Conservation (phyloP, 129 eudicot species). For the Tagetes erecta region DNA sequence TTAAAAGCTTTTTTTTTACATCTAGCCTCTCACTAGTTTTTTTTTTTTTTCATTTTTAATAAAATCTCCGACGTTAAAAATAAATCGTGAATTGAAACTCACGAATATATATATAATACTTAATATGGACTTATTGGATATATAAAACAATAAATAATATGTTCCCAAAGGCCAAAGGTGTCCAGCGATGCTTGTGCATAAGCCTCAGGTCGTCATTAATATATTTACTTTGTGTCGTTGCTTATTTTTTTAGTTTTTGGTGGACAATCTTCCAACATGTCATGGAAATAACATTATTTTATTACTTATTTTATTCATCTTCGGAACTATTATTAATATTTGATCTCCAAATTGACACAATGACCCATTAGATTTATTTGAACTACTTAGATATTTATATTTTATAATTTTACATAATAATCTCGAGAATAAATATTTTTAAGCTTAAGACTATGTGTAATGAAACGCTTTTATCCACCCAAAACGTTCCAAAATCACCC, state of each 20-base stretch:
- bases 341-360: conserved; percentile 3
- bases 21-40: no score
- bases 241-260: conserved; percentile 4
- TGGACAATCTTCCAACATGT: conserved; percentile 35
- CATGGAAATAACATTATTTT: not conserved
- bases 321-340: not conserved
- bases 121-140: conserved; percentile 15
- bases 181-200: conserved; percentile 39
- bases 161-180: conserved; percentile 38
- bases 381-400: not conserved
- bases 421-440: not conserved
- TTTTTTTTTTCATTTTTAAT: no score
- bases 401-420: not conserved
- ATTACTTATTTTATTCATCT: not conserved
- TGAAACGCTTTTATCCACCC: no score
- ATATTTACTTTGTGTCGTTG: conserved; percentile 27
- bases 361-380: not conserved
- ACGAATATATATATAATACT: not conserved
- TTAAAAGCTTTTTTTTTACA: no score
- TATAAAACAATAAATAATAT: conserved; percentile 28
- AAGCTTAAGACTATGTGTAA: no score
- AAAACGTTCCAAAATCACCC: no score
- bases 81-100: not conserved
- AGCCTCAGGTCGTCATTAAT: conserved; percentile 29
- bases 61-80: no score